Evolutionary conservation across 306 rosid genomes (phyloP), one percentile per base, ranked within the genome.

Genomic region (Aeschynomene evenia): DNA sequence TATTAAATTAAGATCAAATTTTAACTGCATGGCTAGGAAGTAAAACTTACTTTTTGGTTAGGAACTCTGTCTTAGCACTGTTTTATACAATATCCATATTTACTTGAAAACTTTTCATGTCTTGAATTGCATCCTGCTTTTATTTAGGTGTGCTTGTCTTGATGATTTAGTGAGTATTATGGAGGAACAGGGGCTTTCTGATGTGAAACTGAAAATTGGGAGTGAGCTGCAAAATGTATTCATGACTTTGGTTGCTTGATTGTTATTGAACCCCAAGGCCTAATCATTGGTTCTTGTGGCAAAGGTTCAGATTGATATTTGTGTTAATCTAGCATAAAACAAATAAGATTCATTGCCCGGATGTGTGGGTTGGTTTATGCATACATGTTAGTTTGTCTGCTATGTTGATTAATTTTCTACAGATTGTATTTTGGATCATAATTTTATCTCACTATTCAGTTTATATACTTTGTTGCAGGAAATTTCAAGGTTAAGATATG

Each of bases 401-500:
- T 28, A 10, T 57, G 57, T 57, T n/a, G 14, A 63, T 37, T 37
- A 5, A 6, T 69, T 43, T 52, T 50, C 7, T 65, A 18, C 23
- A 0, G 21, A 34, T 62, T 20, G 2, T 48, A 15, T 57, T 50
- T 20, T 52, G 49, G 43, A 71, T 51, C 55, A 19, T 49, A 23
- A 28, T 49, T 36, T 29, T 22, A 24, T 73, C 61, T 61, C 15
- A 62, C 55, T 3, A n/a, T 53, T 53, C 37, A 26, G 8, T 28
- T 53, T 45, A 18, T 39, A 75, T 50, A 15, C 29, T 60, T 56
- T 78, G 29, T 73, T 81, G 67, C 79, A 90, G 95, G 91, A 87
- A 46, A 87, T 90, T 53, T 90, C 90, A 18, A 68, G 71, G 61
- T 82, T 87, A 65, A 83, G 95, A 42, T 87, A 90, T 55, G 91